Conservation (phyloP, 805 yeast genomes). For the Nakazawaea pomicola region DNA sequence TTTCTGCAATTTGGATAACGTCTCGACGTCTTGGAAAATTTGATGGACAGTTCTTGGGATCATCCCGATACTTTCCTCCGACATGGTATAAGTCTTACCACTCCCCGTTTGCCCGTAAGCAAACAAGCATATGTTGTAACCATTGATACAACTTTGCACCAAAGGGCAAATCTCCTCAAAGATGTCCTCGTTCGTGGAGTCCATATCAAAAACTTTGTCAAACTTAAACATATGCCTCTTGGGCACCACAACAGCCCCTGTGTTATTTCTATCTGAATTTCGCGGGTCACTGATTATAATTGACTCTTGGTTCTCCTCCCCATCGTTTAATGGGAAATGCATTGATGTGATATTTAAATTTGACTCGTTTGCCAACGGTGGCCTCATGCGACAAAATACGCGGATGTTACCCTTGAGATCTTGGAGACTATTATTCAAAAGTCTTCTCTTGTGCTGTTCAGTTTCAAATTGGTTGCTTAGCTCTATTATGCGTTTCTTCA, state of each 20-base stretch:
- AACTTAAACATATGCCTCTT: conserved; percentile 49
- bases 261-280: not conserved
- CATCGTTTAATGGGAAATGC: conserved; percentile 20
- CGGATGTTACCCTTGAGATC: conserved; percentile 89
- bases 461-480: conserved; percentile 24
- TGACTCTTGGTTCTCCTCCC: conserved; percentile 29
- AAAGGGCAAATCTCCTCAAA: conserved; percentile 84
- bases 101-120: conserved; percentile 98
- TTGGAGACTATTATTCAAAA: conserved; percentile 69
- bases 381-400: conserved; percentile 84
- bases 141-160: conserved; percentile 82
- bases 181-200: conserved; percentile 51
- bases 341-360: not conserved
- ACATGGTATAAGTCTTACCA: conserved; percentile 93
- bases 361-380: conserved; percentile 30
- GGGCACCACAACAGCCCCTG: not conserved
- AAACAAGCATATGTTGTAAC: conserved; percentile 86
- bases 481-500: not conserved
- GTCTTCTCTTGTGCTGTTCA: conserved; percentile 55
- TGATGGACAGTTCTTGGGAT: conserved; percentile 71
- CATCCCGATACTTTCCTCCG: conserved; percentile 65
- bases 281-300: conserved; percentile 23
- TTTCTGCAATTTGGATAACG: conserved; percentile 41
- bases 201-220: conserved; percentile 68
- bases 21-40: conserved; percentile 54